A percentile compares a stretch with the other conserved stretches of the same genome.
phyloP scores from a whole-genome alignment of 2,329 filamentous ascomycete genomes.

The Trichoderma sp. region DNA sequence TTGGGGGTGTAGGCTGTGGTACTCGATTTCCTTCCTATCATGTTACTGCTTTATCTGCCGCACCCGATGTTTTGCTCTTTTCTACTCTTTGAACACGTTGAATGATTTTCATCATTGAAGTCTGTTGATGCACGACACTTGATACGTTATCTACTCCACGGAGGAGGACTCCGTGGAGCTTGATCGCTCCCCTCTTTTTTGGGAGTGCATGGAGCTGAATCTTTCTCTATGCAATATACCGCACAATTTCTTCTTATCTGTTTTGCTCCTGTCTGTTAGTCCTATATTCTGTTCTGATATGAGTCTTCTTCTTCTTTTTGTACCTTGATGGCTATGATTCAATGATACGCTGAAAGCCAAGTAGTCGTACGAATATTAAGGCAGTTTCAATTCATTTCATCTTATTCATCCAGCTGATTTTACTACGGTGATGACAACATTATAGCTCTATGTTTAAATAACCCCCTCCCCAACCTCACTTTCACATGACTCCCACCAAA shows the following conservation, averaged over 20 bases:
- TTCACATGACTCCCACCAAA: neutral
- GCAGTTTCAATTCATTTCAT: neutral
- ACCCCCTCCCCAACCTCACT: neutral
- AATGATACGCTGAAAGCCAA: no score
- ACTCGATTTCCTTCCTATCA: neutral
- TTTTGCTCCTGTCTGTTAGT: neutral
- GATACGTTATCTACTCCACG: neutral
- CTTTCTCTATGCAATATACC: neutral
- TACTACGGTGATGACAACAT: neutral
- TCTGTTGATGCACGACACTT: neutral
- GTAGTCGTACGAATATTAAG: neutral
- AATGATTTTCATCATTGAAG: neutral
- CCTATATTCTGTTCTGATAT: neutral
- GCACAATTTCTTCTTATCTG: neutral
- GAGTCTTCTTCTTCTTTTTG: neutral
- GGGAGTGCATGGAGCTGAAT: neutral
- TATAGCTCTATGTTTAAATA: slow-evolving; percentile 2
- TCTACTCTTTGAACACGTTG: neutral
- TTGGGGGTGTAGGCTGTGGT: neutral
- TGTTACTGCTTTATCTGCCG: neutral
- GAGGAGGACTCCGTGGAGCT: neutral
- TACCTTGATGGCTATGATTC: neutral
- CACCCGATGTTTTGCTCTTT: neutral
- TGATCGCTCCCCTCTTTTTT: neutral
- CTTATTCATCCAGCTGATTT: neutral